These are phyloP conservation scores for Starmerella lactis-condensi DNA, from an alignment of 805 yeast species.

Conservation along the genomic window DNA sequence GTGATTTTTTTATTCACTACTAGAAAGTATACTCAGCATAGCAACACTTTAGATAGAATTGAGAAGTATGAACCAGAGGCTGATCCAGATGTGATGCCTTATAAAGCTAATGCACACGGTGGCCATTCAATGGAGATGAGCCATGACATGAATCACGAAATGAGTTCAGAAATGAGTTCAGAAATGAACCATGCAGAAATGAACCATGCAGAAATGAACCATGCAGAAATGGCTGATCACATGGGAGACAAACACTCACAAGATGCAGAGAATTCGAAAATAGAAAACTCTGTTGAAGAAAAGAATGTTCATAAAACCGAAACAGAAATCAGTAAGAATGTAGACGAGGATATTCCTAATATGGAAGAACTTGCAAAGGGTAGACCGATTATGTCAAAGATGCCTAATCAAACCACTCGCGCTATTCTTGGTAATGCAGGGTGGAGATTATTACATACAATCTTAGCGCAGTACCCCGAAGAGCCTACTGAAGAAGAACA, in stretches of 20 bases:
- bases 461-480: conserved; percentile 82
- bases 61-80: conserved; percentile 2
- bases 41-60: conserved; percentile 5
- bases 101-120: background rate
- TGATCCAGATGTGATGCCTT: background rate
- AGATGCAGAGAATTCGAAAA: background rate
- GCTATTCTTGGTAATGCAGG: conserved; percentile 82
- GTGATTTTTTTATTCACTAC: background rate
- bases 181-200: background rate
- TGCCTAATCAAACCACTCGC: conserved; percentile 67
- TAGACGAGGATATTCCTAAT: background rate
- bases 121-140: conserved; percentile 1
- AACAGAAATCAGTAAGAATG: background rate
- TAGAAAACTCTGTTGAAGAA: background rate
- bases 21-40: conserved; percentile 4
- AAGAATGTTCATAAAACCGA: background rate
- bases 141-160: background rate
- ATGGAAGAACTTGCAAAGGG: conserved; percentile 15
- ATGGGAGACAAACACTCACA: background rate
- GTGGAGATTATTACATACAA: conserved; percentile 84
- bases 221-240: background rate
- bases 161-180: background rate
- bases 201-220: background rate
- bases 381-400: conserved; percentile 70
- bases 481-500: conserved; percentile 48